Conservation (phyloP, 1,139 yeast species). For the Candida gigantensis region DNA sequence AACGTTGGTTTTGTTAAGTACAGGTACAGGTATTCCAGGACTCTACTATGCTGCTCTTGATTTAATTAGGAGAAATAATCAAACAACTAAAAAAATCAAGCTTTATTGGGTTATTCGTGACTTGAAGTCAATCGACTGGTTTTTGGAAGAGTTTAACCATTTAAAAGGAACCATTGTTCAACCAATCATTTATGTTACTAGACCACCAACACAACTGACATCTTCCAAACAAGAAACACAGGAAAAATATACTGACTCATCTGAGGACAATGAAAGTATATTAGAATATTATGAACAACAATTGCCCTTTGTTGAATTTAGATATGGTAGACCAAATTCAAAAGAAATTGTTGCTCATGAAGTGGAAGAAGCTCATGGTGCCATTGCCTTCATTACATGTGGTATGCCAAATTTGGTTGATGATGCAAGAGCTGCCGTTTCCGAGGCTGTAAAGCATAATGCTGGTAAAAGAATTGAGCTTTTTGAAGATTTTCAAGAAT, state of each 20-base stretch:
- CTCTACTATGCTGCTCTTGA: conserved; percentile 34
- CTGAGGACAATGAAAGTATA: too few species aligned
- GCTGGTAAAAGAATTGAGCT: conserved; percentile 22
- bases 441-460: conserved; percentile 15
- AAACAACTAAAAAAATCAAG: conserved; percentile 25
- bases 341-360: conserved; percentile 31
- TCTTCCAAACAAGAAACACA: not conserved
- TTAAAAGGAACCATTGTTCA: conserved; percentile 33
- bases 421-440: conserved; percentile 27
- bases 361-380: conserved; percentile 27
- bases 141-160: conserved; percentile 24
- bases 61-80: conserved; percentile 14
- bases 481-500: conserved; percentile 21
- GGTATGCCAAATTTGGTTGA: conserved; percentile 44
- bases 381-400: conserved; percentile 43
- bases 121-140: conserved; percentile 34
- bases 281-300: too few species aligned
- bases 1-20: conserved; percentile 26
- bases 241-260: too few species aligned
- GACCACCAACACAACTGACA: conserved; percentile 1
- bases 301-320: conserved; percentile 35
- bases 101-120: conserved; percentile 53
- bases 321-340: conserved; percentile 42
- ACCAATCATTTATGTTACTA: conserved; percentile 37
- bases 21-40: conserved; percentile 35